Conservation (phyloP, 495 filamentous ascomycete species). For the Lophium mytilinum region DNA sequence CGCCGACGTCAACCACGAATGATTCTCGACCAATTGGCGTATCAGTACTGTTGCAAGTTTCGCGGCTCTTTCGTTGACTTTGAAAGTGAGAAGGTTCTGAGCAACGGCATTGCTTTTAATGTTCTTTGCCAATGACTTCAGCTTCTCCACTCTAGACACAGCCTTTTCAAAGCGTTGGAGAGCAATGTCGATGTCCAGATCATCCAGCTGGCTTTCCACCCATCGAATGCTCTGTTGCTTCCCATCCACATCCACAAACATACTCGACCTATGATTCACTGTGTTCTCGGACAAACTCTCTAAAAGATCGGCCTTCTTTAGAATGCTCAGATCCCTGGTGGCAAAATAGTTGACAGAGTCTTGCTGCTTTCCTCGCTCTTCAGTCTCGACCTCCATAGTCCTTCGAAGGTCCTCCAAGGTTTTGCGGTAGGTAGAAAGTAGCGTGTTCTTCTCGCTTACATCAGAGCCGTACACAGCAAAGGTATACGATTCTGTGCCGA, state of each 20-base stretch:
- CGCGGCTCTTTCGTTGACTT: constrained; percentile 77
- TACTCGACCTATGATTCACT: constrained; percentile 52
- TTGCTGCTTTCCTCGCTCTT: constrained; percentile 64
- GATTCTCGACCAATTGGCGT: constrained; percentile 62
- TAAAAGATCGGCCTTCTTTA: constrained; percentile 65
- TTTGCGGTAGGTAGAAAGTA: constrained; percentile 84
- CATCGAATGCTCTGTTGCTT: constrained; percentile 92
- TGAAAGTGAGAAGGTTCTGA: constrained; percentile 79
- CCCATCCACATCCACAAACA: constrained; percentile 91
- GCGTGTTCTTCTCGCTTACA: constrained; percentile 62
- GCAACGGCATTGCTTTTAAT: constrained; percentile 78
- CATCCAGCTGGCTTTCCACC: constrained; percentile 92
- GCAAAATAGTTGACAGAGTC: constrained; percentile 78
- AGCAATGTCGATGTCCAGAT: constrained; percentile 91
- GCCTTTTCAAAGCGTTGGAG: constrained; percentile 83
- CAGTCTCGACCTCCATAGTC: constrained; percentile 70
- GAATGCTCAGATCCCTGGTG: constrained; percentile 57
- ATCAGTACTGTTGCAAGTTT: constrained; percentile 68
- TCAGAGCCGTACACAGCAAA: constrained; percentile 69
- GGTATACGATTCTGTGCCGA: constrained; percentile 86
- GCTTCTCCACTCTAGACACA: constrained; percentile 70
- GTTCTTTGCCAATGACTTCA: constrained; percentile 66
- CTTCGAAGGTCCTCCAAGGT: constrained; percentile 84
- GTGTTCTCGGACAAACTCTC: constrained; percentile 56
- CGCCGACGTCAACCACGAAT: constrained; percentile 63